Evolutionary conservation across 2,329 filamentous ascomycete species (phyloP).

Genomic region (Ceratocystis cubensis): DNA sequence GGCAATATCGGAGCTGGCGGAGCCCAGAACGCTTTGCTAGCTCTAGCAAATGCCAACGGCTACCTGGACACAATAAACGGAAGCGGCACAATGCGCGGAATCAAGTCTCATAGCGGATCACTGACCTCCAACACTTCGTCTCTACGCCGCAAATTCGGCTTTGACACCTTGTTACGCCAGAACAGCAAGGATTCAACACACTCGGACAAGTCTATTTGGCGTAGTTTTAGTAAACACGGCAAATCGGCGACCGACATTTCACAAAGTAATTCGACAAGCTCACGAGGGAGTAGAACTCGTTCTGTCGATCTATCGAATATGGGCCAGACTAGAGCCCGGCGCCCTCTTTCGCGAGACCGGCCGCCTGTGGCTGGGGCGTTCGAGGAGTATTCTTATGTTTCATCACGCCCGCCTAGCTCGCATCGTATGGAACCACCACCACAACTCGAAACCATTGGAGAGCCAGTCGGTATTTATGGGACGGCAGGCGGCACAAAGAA

Average conservation of each 20-base stretch:
- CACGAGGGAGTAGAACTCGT: slow-evolving; percentile 45
- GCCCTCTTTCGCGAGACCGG: slow-evolving; percentile 46
- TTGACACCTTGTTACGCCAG: slow-evolving; percentile 62
- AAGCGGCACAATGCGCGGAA: slow-evolving; percentile 35
- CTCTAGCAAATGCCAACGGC: slow-evolving; percentile 30
- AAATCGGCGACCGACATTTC: slow-evolving; percentile 20
- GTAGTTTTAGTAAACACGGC: slow-evolving; percentile 63
- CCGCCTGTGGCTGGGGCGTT: slow-evolving; percentile 51
- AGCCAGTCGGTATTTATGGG: slow-evolving; percentile 36
- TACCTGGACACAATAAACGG: slow-evolving; percentile 44
- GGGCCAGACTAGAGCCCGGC: slow-evolving; percentile 29
- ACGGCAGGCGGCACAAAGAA: slow-evolving; percentile 30
- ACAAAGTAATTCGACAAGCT: slow-evolving; percentile 21
- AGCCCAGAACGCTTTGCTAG: slow-evolving; percentile 20
- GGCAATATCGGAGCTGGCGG: slow-evolving; percentile 20
- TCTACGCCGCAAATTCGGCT: slow-evolving; percentile 69
- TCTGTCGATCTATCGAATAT: slow-evolving; percentile 53
- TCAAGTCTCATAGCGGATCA: slow-evolving; percentile 57
- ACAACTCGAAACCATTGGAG: slow-evolving; percentile 46
- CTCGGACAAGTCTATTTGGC: slow-evolving; percentile 52
- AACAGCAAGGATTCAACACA: slow-evolving; percentile 48
- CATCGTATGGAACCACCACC: slow-evolving; percentile 38
- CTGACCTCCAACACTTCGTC: slow-evolving; percentile 79
- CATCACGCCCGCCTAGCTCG: slow-evolving; percentile 42
- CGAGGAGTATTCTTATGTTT: slow-evolving; percentile 35